Base-by-base conservation (phyloP, 768 basidiomycete species). In the Tephrocybe sp. region DNA sequence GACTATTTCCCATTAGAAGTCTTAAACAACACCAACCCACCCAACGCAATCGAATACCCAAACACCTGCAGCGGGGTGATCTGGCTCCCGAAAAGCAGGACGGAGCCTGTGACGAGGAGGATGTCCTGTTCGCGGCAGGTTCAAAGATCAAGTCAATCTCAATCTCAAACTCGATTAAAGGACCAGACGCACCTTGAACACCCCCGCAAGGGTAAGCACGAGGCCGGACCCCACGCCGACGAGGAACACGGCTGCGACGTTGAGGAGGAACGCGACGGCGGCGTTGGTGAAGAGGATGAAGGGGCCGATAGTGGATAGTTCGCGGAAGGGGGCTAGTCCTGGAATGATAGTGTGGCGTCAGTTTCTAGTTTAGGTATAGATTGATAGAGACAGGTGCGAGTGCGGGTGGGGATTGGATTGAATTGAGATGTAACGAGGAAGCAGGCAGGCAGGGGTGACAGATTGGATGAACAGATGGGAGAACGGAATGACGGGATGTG, bases 221-320 rank as follows among this genome's bases (percentile, higher is more conserved):
- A 98, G 75, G 1, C 94, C 92, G 43, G 87, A 89, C 13, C 87
- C 94, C 0, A 84, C 89, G 38, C 92, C 82, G 31, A 97, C 92
- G 60, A 98, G 76, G 74, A 95, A 98, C 16, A 98, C 95, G 9
- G 95, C 94, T 1, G 95, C 91, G 35, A 97, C 78, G 63, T 98
- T 97, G 54, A 97, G 76, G 33, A 85, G 73, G 73, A 98, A 95
- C 0, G 96, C 95, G 30, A 92, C 80, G 39, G 72, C 65, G 0
- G 96, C 97, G 65, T 99, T 99, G 59, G 83, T 77, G 53, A 96
- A 1, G 43, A 98, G 75, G 55, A 96, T 72, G 9, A 79, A 62
- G 14, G 86, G 83, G 16, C 92, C 88, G 43, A 91, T 68, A 20
- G 76, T 69, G 20, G 71, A 68, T 39, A 92, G 69, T 41, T 83